Evolutionary conservation across 1,139 yeast genomes (phyloP).

Genomic region (Maudiozyma humilis): DNA sequence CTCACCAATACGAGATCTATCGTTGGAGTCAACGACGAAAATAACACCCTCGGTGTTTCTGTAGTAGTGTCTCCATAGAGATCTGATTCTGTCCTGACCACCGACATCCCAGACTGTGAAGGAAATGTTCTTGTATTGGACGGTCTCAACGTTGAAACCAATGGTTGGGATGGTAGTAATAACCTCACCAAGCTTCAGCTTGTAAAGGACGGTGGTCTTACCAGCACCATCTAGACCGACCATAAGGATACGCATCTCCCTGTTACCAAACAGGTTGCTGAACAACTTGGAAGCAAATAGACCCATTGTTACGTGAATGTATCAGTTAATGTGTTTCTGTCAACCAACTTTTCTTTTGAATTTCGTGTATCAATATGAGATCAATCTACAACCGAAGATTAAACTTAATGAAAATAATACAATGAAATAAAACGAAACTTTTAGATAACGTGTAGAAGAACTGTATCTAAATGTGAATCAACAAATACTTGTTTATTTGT

Average conservation of each 20-base stretch:
- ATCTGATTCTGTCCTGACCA: constrained; percentile 95
- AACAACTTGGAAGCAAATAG: constrained; percentile 80
- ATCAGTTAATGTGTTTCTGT: neutral
- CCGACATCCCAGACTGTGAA: constrained; percentile 97
- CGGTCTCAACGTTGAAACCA: constrained; percentile 91
- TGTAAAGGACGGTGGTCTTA: constrained; percentile 84
- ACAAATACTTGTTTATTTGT: neutral
- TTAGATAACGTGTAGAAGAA: neutral
- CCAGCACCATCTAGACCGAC: constrained; percentile 92
- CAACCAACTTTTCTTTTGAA: neutral
- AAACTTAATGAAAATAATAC: neutral
- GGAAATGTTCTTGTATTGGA: constrained; percentile 87
- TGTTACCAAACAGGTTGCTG: constrained; percentile 75
- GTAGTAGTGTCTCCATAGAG: constrained; percentile 92
- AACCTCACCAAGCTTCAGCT: constrained; percentile 83
- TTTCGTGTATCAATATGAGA: neutral
- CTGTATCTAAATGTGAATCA: neutral
- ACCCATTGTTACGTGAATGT: constrained; percentile 47
- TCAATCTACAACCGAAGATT: neutral
- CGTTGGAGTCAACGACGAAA: constrained; percentile 88
- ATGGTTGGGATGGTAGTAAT: constrained; percentile 91
- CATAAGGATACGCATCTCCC: constrained; percentile 88
- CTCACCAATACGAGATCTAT: constrained; percentile 87
- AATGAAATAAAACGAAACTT: neutral
- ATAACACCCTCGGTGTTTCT: constrained; percentile 92